A percentile compares a stretch with the other conserved stretches of the same genome.
Conservation (phyloP, 805 yeast species). For the Tetrapisispora arboricola region DNA sequence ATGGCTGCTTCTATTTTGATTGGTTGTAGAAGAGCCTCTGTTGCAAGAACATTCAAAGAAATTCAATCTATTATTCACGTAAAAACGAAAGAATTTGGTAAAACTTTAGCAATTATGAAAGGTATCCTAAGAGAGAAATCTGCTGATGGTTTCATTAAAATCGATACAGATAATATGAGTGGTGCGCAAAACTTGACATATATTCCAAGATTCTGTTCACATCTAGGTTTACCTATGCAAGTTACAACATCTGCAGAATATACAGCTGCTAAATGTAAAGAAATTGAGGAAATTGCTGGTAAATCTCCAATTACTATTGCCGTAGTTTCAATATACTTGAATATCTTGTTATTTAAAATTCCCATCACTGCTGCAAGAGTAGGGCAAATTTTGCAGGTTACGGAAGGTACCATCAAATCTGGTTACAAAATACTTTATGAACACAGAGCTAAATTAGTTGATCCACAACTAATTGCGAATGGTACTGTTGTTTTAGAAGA, state of each 20-base stretch:
- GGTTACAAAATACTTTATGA: conserved; percentile 75
- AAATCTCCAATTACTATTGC: conserved; percentile 96
- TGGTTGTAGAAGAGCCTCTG: conserved; percentile 90
- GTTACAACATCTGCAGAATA: conserved; percentile 88
- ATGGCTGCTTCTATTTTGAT: conserved; percentile 94
- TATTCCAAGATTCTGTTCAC: conserved; percentile 92
- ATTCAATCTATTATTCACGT: conserved; percentile 92
- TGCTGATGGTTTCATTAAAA: conserved; percentile 29
- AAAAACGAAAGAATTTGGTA: conserved; percentile 89
- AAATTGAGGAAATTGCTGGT: conserved; percentile 89
- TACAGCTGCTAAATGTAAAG: conserved; percentile 82
- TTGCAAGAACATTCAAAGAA: conserved; percentile 90
- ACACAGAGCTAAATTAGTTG: conserved; percentile 54
- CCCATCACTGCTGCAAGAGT: conserved; percentile 69
- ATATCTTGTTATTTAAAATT: conserved; percentile 76
- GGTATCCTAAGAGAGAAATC: conserved; percentile 44
- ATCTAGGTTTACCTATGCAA: conserved; percentile 74
- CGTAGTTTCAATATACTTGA: conserved; percentile 93
- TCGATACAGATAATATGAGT: conserved; percentile 38
- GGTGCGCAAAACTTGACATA: conserved; percentile 91
- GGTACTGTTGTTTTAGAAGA: conserved; percentile 25
- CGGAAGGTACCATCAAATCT: conserved; percentile 94
- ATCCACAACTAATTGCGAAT: conserved; percentile 24
- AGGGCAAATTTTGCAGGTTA: conserved; percentile 88
- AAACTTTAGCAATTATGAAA: conserved; percentile 78